These are phyloP conservation scores for Penicillium daleae DNA, from an alignment of 495 filamentous ascomycete genomes.

Conservation along the genomic window DNA sequence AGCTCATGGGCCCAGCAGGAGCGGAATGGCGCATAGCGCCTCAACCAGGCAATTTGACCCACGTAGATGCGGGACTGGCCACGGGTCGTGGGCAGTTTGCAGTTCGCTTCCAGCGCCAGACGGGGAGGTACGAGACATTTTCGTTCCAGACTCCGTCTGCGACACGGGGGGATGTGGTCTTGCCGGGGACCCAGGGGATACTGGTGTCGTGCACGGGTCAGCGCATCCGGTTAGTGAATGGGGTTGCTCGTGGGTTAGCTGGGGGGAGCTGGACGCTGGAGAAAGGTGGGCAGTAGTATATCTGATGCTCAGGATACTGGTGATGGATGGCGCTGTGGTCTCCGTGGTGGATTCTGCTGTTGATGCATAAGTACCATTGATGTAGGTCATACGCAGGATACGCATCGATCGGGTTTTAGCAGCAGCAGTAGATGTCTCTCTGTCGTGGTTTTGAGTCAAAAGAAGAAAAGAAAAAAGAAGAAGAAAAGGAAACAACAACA, in stretches of 20 bases:
- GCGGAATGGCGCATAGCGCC: slow-evolving; percentile 52
- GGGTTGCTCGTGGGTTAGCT: slow-evolving; percentile 11
- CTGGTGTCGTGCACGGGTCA: slow-evolving; percentile 19
- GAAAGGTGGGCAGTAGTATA: neutral
- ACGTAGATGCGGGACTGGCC: slow-evolving; percentile 53
- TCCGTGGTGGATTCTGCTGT: neutral
- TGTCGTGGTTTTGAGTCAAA: no score
- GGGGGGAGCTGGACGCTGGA: slow-evolving; percentile 24
- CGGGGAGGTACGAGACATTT: slow-evolving; percentile 13
- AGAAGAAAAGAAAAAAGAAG: no score
- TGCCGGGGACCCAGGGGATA: slow-evolving; percentile 13
- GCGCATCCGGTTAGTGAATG: slow-evolving; percentile 11
- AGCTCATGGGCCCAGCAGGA: slow-evolving; percentile 46
- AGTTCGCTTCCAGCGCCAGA: neutral
- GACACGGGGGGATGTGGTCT: slow-evolving; percentile 20
- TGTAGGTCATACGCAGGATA: no score
- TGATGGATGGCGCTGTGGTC: no score
- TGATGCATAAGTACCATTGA: neutral
- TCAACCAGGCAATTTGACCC: slow-evolving; percentile 49
- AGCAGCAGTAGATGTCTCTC: no score
- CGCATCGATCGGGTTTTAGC: no score
- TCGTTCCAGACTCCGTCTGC: slow-evolving; percentile 19
- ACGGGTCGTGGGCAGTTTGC: slow-evolving; percentile 26
- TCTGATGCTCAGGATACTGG: no score
- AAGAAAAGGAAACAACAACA: no score